A percentile compares a stretch with the other conserved stretches of the same genome.
phyloP scores from a whole-genome alignment of 129 eudicot species.

The Flaveria brownii region DNA sequence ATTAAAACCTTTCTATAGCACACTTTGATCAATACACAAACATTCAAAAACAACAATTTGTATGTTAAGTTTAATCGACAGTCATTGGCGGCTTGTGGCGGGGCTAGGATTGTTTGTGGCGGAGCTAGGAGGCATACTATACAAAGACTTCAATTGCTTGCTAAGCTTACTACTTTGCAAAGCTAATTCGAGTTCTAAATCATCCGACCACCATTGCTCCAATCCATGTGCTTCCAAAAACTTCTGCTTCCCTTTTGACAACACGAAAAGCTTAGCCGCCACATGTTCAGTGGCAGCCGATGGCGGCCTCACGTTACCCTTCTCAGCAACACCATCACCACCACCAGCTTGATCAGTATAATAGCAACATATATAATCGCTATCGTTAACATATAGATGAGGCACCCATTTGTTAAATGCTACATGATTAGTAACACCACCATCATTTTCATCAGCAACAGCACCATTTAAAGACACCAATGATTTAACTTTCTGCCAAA shows the following conservation, averaged over 20 bases:
- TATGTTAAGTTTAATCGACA: constrained; percentile 6
- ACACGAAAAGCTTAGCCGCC: constrained; percentile 76
- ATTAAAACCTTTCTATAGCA: constrained; percentile 22
- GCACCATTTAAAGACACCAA: too few relatives aligned
- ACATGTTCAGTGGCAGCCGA: constrained; percentile 15
- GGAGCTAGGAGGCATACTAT: constrained; percentile 53
- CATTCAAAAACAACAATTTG: background rate
- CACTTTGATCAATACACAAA: constrained; percentile 10
- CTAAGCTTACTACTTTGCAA: constrained; percentile 74
- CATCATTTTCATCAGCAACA: too few relatives aligned
- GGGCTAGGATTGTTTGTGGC: constrained; percentile 19
- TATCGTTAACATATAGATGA: too few relatives aligned
- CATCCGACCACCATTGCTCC: constrained; percentile 99
- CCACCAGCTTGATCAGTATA: too few relatives aligned
- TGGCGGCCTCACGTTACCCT: constrained; percentile 53
- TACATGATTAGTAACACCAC: too few relatives aligned
- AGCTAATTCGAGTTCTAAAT: constrained; percentile 75
- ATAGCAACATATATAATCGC: too few relatives aligned
- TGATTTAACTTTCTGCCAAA: too few relatives aligned
- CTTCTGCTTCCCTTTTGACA: constrained; percentile 84
- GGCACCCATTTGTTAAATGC: too few relatives aligned
- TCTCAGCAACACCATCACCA: constrained; percentile 4
- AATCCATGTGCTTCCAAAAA: constrained; percentile 88
- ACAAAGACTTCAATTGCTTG: constrained; percentile 74
- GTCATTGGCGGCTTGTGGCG: background rate